Percentiles rank a stretch among this genome's conserved stretches.
Conservation (phyloP, 148 eudicot species). For the Chenopodium suecicum region DNA sequence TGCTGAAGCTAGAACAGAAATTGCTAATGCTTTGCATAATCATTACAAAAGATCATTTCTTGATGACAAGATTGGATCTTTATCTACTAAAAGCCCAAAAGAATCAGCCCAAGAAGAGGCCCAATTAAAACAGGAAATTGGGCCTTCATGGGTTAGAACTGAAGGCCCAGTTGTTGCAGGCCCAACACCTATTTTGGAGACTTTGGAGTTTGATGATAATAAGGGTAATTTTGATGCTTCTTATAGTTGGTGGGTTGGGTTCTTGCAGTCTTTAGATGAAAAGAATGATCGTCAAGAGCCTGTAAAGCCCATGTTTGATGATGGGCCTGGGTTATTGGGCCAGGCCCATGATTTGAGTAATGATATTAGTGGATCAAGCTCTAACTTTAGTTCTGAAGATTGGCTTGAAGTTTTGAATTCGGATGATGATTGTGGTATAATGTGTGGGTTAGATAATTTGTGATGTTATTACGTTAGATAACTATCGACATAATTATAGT, state of each 20-base stretch:
- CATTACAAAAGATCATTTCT: neutral
- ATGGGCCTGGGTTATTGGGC: neutral
- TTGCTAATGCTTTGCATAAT: neutral
- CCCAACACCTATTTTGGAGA: slow-evolving; percentile 3
- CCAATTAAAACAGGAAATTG: neutral
- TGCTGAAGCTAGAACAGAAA: neutral
- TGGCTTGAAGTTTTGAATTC: neutral
- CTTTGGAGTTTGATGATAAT: slow-evolving; percentile 1
- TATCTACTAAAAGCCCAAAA: neutral
- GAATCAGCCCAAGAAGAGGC: neutral
- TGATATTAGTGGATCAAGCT: neutral
- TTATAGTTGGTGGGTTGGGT: slow-evolving; percentile 22
- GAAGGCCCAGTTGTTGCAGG: neutral
- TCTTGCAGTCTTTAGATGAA: slow-evolving; percentile 6
- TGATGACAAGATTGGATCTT: neutral
- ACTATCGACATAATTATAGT: no score
- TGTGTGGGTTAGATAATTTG: neutral
- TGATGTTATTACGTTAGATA: neutral
- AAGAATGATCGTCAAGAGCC: neutral
- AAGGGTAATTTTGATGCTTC: slow-evolving; percentile 13
- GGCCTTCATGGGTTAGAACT: neutral
- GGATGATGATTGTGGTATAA: neutral
- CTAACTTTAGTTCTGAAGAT: neutral
- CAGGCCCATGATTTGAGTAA: slow-evolving; percentile 8
- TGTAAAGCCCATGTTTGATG: neutral